Evolutionary conservation across 2,329 filamentous ascomycete species (phyloP), one percentile per base, ranked within the genome.

Genomic region (Botryosphaeria dothidea): DNA sequence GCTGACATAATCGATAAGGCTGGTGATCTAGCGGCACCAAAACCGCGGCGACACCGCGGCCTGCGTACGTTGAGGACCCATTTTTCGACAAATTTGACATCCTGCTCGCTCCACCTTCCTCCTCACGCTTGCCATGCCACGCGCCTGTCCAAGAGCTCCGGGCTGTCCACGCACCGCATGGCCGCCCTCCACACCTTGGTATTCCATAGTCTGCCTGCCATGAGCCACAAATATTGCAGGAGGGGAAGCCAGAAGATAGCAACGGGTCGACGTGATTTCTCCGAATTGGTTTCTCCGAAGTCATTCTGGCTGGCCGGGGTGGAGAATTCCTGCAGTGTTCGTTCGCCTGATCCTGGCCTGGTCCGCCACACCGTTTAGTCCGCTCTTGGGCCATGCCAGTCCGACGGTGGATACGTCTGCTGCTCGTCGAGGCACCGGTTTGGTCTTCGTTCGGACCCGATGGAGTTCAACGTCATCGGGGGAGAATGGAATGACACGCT

Each of bases 401-500:
- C 41, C 58, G 45, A 41, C 45, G 45, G 58, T 62, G 58, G 58
- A 62, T 62, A 62, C 58, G 9, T 41, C 7, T 46, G 56, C 19
- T 60, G 58, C 49, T 41, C 25, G 49, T 57, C 51, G 51, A 41
- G 25, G 49, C 62, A 31, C 49, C 48, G 60, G 36, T 43, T 54
- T 51, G 61, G 45, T 54, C 46, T 36, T 54, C 36, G 29, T 52
- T 64, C 51, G 51, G 51, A 58, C 52, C 52, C 51, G 62, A 64
- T 57, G 62, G 58, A 49, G 38, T 64, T 29, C 51, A 57, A 64
- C 62, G 62, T 64, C 62, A 64, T 64, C 62, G 51, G 62, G 51
- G 51, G 51, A 58, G 48, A 13, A 64, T 64, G 36, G 49, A 60
- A 23, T 64, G 61, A 54, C 61, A 54, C 41, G 34, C 51, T 56